Evolutionary conservation across 768 basidiomycete genomes (phyloP), one percentile per base, ranked within the genome.

Genomic region (Strobilomyces echinocephalus): DNA sequence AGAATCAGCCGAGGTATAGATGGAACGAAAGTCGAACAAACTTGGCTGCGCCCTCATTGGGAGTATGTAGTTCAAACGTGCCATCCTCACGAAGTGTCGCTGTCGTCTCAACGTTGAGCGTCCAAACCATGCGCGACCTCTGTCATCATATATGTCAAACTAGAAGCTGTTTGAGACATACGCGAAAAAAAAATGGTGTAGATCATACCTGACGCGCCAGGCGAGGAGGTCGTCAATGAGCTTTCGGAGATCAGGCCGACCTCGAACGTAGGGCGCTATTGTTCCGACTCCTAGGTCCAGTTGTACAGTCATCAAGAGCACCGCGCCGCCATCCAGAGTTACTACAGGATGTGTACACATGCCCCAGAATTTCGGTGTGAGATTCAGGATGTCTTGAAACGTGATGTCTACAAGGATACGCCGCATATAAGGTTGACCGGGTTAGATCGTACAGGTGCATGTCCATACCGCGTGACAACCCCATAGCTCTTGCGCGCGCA

Each of bases 401-500:
- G 46, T 35, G 5, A 46, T 12, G 21, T 33, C 46, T 46, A 20
- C 3, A 8, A 20, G 18, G 10, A 20, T 11, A 20, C 35, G 3
- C 12, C 15, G 30, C 15, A 36, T 36, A 15, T 36, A 7, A 15
- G 16, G 15, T 36, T 36, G 16, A 35, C 15, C 35, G 16, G 14
- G 35, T 36, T 15, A 36, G 35, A 7, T 16, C 15, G 16, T 5
- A 16, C 6, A 16, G 15, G 15, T 14, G 33, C 8, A 11, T 1
- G 24, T 34, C 5, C 46, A 18, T 46, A 46, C 46, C 46, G 33
- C 46, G 46, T 46, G 46, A 46, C 9, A 46, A 34, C 33, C 33
- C 46, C 46, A 46, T 46, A 15, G 46, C 46, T 35, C 20, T 46
- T 33, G 46, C 46, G 33, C 46, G 46, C 33, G 46, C 46, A 46